Base-by-base conservation (phyloP, 768 basidiomycete species). In the Amanita rubescens region DNA sequence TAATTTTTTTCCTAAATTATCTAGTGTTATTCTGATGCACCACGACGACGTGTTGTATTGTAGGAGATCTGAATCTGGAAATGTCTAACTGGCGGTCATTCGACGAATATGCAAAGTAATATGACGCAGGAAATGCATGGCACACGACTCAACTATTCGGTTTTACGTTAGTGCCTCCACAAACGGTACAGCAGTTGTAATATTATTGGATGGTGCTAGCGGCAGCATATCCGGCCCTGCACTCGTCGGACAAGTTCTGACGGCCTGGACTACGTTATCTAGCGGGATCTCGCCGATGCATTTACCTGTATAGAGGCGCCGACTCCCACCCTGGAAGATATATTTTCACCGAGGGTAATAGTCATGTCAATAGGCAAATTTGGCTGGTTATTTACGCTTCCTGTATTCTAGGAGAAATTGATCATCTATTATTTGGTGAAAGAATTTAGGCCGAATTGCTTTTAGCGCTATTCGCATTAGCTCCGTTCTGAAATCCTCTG, bases 161-260 rank as follows among this genome's bases (percentile, higher is more conserved):
- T 50, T 71, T 66, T 35, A 84, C 67, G 63, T 85, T 75, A 38
- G 84, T 83, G 2, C 92, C 92, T 33, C 91, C 91, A 57, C 90
- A 94, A 68, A 93, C 93, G 62, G 52, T 81, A 92, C 66, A 0
- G 87, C 89, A 1, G 88, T 87, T 0, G 84, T 88, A 71, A 81
- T 93, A 64, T 87, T 87, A 68, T 93, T 92, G 8, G 76, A 80
- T 0, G 87, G 84, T 0, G 87, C 92, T 25, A 94, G 85, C 90
- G 45, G 78, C 79, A 17, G 80, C 81, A 65, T 88, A 78, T 10
- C 85, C 87, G n/a, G 85, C 84, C 14, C 81, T 84, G 24, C 86
- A 65, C 14, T 81, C 84, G 25, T 86, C 19, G 86, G 87, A 66
- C 89, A 90, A 47, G 80, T 77, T 57, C 86, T 69, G n/a, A 84